Conservation (phyloP, 768 basidiomycete species). For the Butyriboletus loyo region DNA sequence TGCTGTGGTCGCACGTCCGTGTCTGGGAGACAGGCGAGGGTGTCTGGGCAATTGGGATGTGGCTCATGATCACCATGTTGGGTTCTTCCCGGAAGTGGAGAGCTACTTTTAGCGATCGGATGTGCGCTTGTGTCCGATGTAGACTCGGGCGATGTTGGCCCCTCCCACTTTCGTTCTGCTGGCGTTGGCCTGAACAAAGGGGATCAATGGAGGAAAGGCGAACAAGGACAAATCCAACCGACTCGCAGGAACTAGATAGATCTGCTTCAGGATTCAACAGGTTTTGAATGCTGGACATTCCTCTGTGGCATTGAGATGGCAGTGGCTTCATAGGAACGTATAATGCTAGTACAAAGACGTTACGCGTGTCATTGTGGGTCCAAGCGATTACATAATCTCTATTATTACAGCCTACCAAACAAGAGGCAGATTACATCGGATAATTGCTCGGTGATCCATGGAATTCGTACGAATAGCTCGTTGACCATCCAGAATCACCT, state of each 20-base stretch:
- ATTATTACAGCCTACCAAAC: neutral
- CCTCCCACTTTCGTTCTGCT: slow-evolving; percentile 25
- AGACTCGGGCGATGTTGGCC: slow-evolving; percentile 34
- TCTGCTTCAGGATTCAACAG: slow-evolving; percentile 54
- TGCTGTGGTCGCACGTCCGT: slow-evolving; percentile 79
- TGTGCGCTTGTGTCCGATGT: slow-evolving; percentile 33
- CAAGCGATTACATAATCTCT: slow-evolving; percentile 31
- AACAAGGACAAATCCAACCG: slow-evolving; percentile 19
- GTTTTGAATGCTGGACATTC: slow-evolving; percentile 56
- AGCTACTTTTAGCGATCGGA: slow-evolving; percentile 21
- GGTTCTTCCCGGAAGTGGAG: slow-evolving; percentile 22
- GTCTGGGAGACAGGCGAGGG: slow-evolving; percentile 73
- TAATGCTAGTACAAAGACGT: slow-evolving; percentile 1
- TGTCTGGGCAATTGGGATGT: slow-evolving; percentile 79
- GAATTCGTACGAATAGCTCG: slow-evolving; percentile 21
- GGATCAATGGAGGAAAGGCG: slow-evolving; percentile 14
- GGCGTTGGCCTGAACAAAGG: slow-evolving; percentile 29
- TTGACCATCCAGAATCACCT: slow-evolving; percentile 15
- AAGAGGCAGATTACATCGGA: slow-evolving; percentile 13
- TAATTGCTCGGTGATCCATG: slow-evolving; percentile 19
- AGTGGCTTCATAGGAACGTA: slow-evolving; percentile 11
- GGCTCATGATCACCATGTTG: slow-evolving; percentile 46
- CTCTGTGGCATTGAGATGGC: slow-evolving; percentile 22
- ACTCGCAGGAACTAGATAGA: slow-evolving; percentile 42
- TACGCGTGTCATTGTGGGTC: slow-evolving; percentile 32